phyloP scores from a whole-genome alignment of 768 basidiomycete species.

The Lactifluus hygrophoroides region DNA sequence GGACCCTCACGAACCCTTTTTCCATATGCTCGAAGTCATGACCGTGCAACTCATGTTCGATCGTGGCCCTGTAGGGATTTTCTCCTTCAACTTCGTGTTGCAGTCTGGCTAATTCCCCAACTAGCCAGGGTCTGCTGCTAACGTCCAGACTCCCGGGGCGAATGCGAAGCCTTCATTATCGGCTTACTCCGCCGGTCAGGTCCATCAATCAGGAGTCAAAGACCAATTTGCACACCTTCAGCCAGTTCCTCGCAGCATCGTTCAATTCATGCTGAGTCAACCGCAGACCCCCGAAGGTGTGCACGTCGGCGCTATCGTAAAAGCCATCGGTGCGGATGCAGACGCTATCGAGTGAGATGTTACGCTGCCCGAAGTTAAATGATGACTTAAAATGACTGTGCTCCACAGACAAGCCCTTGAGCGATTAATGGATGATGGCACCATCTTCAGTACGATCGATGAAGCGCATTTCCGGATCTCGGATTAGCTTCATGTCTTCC shows the following conservation, averaged over 20 bases:
- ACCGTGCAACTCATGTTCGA: slow-evolving; percentile 57
- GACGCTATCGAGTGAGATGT: slow-evolving; percentile 40
- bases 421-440: slow-evolving; percentile 68
- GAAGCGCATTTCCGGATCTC: slow-evolving; percentile 70
- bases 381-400: background rate
- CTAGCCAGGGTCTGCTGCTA: slow-evolving; percentile 21
- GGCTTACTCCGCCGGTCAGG: slow-evolving; percentile 30
- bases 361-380: background rate
- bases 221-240: slow-evolving; percentile 42
- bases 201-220: slow-evolving; percentile 7
- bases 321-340: slow-evolving; percentile 52
- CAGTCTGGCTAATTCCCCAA: slow-evolving; percentile 3
- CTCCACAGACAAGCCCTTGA: slow-evolving; percentile 59
- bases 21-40: slow-evolving; percentile 73
- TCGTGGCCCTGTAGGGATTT: slow-evolving; percentile 51
- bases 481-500: slow-evolving; percentile 11
- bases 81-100: background rate
- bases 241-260: slow-evolving; percentile 50
- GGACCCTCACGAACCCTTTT: slow-evolving; percentile 72
- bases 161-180: slow-evolving; percentile 19
- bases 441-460: slow-evolving; percentile 71
- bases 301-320: slow-evolving; percentile 63
- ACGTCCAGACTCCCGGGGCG: slow-evolving; percentile 5
- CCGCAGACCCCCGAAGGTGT: slow-evolving; percentile 54
- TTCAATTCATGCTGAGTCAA: slow-evolving; percentile 49